Evolutionary conservation across 1,284 basidiomycete species (phyloP).

Genomic region (Grifola frondosa): DNA sequence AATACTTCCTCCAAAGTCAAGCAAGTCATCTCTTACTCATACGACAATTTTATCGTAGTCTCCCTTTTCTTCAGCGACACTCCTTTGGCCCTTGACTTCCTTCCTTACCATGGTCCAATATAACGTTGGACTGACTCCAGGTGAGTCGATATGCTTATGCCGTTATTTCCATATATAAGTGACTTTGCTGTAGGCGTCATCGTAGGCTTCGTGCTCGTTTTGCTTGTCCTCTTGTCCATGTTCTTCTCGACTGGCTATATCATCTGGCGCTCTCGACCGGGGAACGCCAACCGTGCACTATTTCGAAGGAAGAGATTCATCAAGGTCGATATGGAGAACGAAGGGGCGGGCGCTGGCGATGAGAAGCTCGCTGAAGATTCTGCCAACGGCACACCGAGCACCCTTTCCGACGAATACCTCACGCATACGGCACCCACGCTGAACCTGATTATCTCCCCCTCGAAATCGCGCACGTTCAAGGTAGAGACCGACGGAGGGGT

Average conservation of each 20-base stretch:
- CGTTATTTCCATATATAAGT: background rate
- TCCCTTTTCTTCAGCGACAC: no score
- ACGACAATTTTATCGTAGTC: no score
- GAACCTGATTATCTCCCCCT: constrained; percentile 19
- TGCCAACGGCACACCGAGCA: constrained; percentile 8
- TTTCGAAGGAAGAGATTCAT: constrained; percentile 5
- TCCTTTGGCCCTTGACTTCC: no score
- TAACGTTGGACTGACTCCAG: constrained; percentile 15
- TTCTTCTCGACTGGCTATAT: constrained; percentile 18
- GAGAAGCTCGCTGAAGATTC: constrained; percentile 6
- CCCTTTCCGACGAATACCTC: constrained; percentile 1
- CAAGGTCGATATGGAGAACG: background rate
- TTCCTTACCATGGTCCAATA: constrained; percentile 13
- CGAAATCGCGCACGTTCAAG: constrained; percentile 15
- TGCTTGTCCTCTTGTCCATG: constrained; percentile 22
- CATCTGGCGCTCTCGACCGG: constrained; percentile 24
- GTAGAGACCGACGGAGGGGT: constrained; percentile 18
- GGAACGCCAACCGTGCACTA: constrained; percentile 8
- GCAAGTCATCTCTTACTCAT: no score
- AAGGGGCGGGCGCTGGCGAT: background rate
- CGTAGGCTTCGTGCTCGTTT: constrained; percentile 23
- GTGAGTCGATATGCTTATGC: constrained; percentile 1
- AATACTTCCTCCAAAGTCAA: no score
- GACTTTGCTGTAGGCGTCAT: constrained; percentile 12
- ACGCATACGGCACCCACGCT: constrained; percentile 11